phyloP scores from a whole-genome alignment of 257 asterid genomes.

The Solanum virginianum region DNA sequence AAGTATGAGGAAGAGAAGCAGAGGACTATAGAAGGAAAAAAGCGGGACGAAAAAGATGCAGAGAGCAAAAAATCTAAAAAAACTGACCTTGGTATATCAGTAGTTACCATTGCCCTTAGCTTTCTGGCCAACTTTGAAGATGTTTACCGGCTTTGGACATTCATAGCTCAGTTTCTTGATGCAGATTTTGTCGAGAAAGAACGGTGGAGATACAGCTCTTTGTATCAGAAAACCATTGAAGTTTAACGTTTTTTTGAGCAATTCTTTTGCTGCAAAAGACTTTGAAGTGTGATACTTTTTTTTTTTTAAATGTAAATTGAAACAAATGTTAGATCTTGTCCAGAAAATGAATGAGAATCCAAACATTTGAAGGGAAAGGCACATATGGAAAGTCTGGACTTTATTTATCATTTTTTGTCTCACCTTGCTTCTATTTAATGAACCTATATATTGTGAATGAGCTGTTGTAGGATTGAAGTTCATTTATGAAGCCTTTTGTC shows the following conservation, averaged over 20 bases:
- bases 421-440: not conserved
- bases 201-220: slow-evolving; percentile 85
- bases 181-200: slow-evolving; percentile 95
- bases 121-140: slow-evolving; percentile 81
- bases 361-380: not conserved
- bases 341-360: not conserved
- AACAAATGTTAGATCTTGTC: not conserved
- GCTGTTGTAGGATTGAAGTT: not conserved
- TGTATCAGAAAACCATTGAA: slow-evolving; percentile 68
- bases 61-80: slow-evolving; percentile 11
- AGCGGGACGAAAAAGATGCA: slow-evolving; percentile 12
- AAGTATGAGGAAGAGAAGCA: slow-evolving; percentile 38
- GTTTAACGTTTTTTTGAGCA: slow-evolving; percentile 15
- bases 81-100: slow-evolving; percentile 26
- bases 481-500: not conserved
- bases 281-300: not conserved
- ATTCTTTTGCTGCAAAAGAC: not conserved
- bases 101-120: slow-evolving; percentile 58
- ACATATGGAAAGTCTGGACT: not conserved
- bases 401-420: not conserved
- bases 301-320: not conserved
- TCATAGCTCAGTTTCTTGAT: slow-evolving; percentile 73
- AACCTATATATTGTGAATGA: not conserved
- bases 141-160: slow-evolving; percentile 70
- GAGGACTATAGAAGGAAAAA: slow-evolving; percentile 18